A percentile compares a stretch with the other conserved stretches of the same genome.
phyloP scores from a whole-genome alignment of 208 protist species.

The Plasmodiophora brassicae region DNA sequence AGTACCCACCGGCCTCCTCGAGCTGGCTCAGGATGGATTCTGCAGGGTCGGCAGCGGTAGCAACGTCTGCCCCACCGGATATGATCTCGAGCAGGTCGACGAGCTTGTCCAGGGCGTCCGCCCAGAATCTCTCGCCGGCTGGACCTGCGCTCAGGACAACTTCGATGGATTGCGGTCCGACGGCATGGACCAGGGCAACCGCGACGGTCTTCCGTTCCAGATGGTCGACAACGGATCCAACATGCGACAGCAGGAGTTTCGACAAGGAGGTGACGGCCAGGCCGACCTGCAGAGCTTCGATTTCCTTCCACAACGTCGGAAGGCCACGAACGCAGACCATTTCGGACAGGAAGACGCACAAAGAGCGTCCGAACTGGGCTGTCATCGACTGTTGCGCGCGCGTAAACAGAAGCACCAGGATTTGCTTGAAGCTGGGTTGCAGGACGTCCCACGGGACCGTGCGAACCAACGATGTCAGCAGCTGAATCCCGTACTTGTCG shows the following conservation, averaged over 20 bases:
- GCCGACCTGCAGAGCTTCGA: background rate
- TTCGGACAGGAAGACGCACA: background rate
- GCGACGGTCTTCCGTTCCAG: background rate
- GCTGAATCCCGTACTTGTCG: conserved; percentile 77
- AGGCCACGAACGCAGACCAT: background rate
- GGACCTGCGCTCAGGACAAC: background rate
- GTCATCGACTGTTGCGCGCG: background rate
- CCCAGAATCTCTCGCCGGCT: background rate
- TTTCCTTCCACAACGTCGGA: background rate
- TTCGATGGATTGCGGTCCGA: background rate
- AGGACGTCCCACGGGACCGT: conserved; percentile 62
- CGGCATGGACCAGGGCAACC: background rate
- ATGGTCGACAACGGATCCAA: background rate
- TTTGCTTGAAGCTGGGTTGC: background rate
- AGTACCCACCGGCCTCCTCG: background rate
- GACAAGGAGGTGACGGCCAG: background rate
- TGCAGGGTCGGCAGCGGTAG: background rate
- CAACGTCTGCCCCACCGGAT: background rate
- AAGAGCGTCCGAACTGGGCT: background rate
- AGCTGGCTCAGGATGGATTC: background rate
- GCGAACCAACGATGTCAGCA: conserved; percentile 72
- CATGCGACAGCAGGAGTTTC: background rate
- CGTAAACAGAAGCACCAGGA: background rate
- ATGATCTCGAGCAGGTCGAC: background rate
- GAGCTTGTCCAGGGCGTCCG: background rate